Percentiles rank a stretch among this genome's conserved stretches.
These are phyloP conservation scores for Vitis hybrid DNA, from an alignment of 177 flowering plant species.

Conservation along the genomic window DNA sequence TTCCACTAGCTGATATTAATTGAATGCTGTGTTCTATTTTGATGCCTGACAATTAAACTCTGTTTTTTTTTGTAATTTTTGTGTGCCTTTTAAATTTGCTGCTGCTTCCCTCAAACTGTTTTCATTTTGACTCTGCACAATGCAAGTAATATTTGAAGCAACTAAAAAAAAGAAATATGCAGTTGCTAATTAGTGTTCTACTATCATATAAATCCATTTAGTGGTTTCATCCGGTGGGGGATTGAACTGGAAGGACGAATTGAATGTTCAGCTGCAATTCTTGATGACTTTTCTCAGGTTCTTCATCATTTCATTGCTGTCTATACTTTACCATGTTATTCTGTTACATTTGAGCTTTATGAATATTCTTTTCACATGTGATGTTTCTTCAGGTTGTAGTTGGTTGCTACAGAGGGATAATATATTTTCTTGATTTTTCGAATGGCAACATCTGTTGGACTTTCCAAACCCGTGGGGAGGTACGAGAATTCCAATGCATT, in stretches of 20 bases:
- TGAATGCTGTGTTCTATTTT: too few relatives aligned
- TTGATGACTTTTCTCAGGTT: conserved; percentile 80
- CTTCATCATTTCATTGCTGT: neutral
- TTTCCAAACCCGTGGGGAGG: conserved; percentile 84
- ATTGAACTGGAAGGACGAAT: conserved; percentile 67
- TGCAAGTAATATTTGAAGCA: neutral
- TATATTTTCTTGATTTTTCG: conserved; percentile 73
- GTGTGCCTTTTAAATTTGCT: neutral
- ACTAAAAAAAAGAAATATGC: neutral
- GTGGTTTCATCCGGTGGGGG: conserved; percentile 75
- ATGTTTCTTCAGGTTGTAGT: conserved; percentile 58
- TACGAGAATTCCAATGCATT: conserved; percentile 18
- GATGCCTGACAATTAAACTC: too few relatives aligned
- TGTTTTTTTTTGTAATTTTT: neutral
- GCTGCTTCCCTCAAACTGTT: neutral
- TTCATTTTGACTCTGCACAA: neutral
- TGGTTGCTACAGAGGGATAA: conserved; percentile 86
- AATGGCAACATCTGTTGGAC: conserved; percentile 68
- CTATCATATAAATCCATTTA: conserved; percentile 21
- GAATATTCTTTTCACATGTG: neutral
- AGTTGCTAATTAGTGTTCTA: neutral
- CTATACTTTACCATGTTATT: neutral
- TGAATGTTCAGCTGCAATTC: conserved; percentile 83
- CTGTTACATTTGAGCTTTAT: neutral
- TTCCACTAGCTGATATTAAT: too few relatives aligned